Conservation (phyloP, 208 protist genomes). For the Histomonas meleagridis region DNA sequence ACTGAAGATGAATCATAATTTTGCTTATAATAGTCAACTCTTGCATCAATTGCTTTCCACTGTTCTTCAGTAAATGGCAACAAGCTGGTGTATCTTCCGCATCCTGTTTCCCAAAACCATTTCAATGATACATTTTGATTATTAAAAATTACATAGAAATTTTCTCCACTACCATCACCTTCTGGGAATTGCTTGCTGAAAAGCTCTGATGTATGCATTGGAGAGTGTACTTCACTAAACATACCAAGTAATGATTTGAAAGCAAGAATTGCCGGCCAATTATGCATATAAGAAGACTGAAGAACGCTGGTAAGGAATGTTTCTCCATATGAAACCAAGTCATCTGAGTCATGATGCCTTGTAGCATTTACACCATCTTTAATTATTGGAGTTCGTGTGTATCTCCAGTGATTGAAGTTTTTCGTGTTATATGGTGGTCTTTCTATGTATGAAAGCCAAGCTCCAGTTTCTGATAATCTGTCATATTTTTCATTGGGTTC, state of each 20-base stretch:
- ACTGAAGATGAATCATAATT: neutral
- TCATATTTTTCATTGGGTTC: neutral
- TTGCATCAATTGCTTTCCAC: neutral
- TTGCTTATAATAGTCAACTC: neutral
- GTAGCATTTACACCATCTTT: too few relatives aligned
- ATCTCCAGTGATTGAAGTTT: neutral
- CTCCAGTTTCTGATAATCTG: neutral
- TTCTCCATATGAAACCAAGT: too few relatives aligned
- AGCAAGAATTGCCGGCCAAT: neutral
- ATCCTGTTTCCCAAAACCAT: conserved; percentile 3
- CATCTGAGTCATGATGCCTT: too few relatives aligned
- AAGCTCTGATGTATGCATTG: neutral
- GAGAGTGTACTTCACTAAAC: neutral
- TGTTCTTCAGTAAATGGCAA: neutral
- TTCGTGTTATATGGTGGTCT: neutral
- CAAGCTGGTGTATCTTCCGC: neutral
- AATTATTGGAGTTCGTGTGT: too few relatives aligned
- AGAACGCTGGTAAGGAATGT: too few relatives aligned
- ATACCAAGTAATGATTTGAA: neutral
- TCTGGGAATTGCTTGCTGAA: neutral
- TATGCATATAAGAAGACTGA: too few relatives aligned
- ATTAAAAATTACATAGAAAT: neutral
- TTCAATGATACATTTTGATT: neutral
- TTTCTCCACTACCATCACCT: conserved; percentile 1
- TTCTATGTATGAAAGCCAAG: neutral